Conservation (phyloP, 1,284 basidiomycete species). For the Peniophora sp. region DNA sequence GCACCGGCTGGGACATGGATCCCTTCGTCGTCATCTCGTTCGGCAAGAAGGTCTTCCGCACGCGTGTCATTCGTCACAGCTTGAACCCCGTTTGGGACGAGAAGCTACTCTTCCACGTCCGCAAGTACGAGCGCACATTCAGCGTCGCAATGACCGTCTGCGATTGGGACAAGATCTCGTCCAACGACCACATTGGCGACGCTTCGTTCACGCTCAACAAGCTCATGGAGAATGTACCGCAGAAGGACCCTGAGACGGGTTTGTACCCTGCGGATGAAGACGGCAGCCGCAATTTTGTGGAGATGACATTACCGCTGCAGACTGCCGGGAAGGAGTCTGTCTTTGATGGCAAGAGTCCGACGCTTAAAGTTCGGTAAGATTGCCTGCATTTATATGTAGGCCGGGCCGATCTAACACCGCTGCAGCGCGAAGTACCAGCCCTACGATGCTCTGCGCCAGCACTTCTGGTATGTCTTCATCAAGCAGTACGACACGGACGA, state of each 20-base stretch:
- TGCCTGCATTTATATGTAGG: neutral
- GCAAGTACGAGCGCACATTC: slow-evolving; percentile 76
- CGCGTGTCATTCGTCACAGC: slow-evolving; percentile 82
- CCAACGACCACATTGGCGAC: slow-evolving; percentile 84
- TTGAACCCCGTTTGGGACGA: slow-evolving; percentile 94
- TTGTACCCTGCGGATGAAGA: slow-evolving; percentile 55
- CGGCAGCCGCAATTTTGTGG: slow-evolving; percentile 57
- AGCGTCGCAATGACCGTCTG: slow-evolving; percentile 77
- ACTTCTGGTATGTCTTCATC: slow-evolving; percentile 89
- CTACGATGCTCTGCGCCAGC: slow-evolving; percentile 84
- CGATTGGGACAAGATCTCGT: slow-evolving; percentile 92
- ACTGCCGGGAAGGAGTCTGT: slow-evolving; percentile 42
- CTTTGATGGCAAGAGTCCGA: slow-evolving; percentile 61
- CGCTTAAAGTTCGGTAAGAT: slow-evolving; percentile 54
- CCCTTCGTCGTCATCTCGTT: slow-evolving; percentile 95
- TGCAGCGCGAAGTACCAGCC: slow-evolving; percentile 88
- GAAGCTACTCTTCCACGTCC: slow-evolving; percentile 92
- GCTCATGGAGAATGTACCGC: slow-evolving; percentile 66
- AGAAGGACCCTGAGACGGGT: slow-evolving; percentile 66
- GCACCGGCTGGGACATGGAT: slow-evolving; percentile 93
- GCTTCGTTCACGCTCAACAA: slow-evolving; percentile 63
- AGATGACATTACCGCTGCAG: slow-evolving; percentile 51
- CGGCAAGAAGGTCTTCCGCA: slow-evolving; percentile 95
- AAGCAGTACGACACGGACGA: slow-evolving; percentile 91
- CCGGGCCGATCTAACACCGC: neutral